Conservation (phyloP, 1,284 basidiomycete species). For the Ustilago shanxiensis region DNA sequence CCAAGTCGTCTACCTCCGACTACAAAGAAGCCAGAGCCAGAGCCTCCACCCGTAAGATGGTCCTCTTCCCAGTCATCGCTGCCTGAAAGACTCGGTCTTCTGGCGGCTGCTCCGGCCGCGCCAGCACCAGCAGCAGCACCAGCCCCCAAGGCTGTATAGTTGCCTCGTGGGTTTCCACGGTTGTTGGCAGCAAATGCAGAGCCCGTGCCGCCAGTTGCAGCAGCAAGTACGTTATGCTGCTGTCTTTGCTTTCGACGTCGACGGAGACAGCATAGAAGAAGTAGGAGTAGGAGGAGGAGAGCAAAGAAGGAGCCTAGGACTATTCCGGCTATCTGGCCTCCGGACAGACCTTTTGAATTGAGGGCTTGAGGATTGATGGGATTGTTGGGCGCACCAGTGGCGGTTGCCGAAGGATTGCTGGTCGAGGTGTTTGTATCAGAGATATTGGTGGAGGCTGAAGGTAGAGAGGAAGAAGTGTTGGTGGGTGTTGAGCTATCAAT, state of each 20-base stretch:
- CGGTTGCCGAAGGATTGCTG: conserved; percentile 25
- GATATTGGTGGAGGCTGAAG: background rate
- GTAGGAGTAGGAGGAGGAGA: conserved; percentile 48
- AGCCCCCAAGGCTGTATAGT: conserved; percentile 42
- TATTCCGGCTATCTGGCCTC: conserved; percentile 60
- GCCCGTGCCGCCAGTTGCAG: conserved; percentile 26
- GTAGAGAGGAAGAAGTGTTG: background rate
- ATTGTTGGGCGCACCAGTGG: conserved; percentile 19
- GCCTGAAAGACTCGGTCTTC: conserved; percentile 26
- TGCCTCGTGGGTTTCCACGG: conserved; percentile 35
- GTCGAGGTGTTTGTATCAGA: background rate
- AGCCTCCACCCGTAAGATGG: conserved; percentile 39
- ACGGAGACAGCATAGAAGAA: conserved; percentile 44
- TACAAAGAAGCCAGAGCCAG: conserved; percentile 59
- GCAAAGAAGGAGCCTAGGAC: conserved; percentile 51
- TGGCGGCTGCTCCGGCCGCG: conserved; percentile 30
- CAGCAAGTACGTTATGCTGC: conserved; percentile 22
- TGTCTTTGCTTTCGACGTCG: conserved; percentile 29
- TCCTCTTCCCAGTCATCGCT: conserved; percentile 61
- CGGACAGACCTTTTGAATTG: conserved; percentile 28
- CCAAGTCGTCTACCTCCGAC: conserved; percentile 45
- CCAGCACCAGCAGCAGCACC: conserved; percentile 32
- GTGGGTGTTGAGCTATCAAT: background rate
- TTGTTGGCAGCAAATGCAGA: conserved; percentile 12
- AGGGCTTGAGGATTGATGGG: conserved; percentile 9